A percentile compares a stretch with the other conserved stretches of the same genome.
Evolutionary conservation across 163 green algal species (phyloP).

Genomic region (Scenedesmus sp.): DNA sequence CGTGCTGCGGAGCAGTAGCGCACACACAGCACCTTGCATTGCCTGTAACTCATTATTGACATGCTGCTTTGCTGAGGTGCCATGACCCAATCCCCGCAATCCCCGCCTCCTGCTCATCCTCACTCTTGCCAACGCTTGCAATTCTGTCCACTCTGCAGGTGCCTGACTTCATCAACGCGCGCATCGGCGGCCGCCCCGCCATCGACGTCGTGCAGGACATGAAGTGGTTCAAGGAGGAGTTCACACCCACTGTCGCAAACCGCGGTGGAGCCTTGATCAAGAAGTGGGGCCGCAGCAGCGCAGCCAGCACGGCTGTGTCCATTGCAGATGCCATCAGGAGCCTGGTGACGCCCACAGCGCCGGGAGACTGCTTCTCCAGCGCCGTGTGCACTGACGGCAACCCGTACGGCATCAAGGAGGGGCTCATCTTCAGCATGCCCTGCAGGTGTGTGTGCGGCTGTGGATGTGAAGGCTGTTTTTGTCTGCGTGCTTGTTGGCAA

Average conservation of each 20-base stretch:
- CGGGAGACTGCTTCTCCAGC: conserved; percentile 93
- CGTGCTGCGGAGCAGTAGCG: not conserved
- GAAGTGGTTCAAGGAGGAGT: conserved; percentile 91
- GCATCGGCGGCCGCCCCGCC: conserved; percentile 83
- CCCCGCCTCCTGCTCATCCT: not conserved
- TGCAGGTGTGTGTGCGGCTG: conserved; percentile 60
- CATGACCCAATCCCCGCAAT: too few relatives aligned
- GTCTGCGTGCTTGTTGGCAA: too few relatives aligned
- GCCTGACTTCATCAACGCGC: conserved; percentile 95
- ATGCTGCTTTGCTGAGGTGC: too few relatives aligned
- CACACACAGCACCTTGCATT: not conserved
- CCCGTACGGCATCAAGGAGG: conserved; percentile 90
- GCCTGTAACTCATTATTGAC: not conserved
- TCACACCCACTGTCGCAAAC: conserved; percentile 86
- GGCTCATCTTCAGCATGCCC: conserved; percentile 92
- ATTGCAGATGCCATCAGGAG: conserved; percentile 89
- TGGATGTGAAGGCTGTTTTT: too few relatives aligned
- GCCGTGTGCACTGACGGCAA: conserved; percentile 90
- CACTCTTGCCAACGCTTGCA: not conserved
- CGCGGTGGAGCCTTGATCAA: conserved; percentile 93
- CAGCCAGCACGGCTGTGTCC: conserved; percentile 92
- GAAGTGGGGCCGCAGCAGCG: conserved; percentile 93
- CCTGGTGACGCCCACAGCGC: conserved; percentile 85
- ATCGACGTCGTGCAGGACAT: conserved; percentile 87
- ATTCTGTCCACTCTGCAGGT: conserved; percentile 68